These are phyloP conservation scores for Saccharomycopsis schoenii DNA, from an alignment of 805 yeast genomes.

Conservation along the genomic window DNA sequence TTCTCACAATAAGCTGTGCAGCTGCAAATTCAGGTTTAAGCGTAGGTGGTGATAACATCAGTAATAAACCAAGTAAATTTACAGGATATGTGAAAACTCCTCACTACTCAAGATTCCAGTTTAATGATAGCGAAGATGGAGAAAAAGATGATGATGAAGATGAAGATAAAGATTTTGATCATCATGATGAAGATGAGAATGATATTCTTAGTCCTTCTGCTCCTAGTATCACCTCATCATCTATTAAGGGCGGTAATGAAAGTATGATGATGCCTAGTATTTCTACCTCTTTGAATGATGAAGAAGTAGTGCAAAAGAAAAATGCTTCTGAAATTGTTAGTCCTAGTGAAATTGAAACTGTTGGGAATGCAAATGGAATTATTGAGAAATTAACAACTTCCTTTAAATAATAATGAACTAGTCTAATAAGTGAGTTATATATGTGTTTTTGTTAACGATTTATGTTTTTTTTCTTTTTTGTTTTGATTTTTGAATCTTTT, in stretches of 20 bases:
- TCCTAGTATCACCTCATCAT: not conserved
- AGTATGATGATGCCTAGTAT: not conserved
- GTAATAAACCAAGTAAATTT: not conserved
- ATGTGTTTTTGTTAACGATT: not conserved
- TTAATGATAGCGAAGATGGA: not conserved
- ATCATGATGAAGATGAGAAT: not conserved
- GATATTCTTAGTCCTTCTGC: not conserved
- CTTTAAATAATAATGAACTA: not conserved
- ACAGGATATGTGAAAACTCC: not conserved
- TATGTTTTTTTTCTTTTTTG: not conserved
- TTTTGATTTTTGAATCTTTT: not conserved
- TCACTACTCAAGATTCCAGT: not conserved
- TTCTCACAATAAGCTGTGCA: not conserved
- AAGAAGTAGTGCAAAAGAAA: not conserved
- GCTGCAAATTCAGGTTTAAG: not conserved
- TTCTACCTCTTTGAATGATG: not conserved
- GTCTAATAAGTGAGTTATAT: not conserved
- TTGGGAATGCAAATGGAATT: not conserved
- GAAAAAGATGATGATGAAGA: not conserved
- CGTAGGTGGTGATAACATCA: not conserved
- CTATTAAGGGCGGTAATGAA: not conserved
- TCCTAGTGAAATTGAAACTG: not conserved
- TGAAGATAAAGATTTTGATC: constrained; percentile 1
- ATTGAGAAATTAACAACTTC: not conserved
- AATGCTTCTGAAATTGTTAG: not conserved